Base-by-base conservation (phyloP, 352 stramenopile genomes). In the Pythium aristosporum region DNA sequence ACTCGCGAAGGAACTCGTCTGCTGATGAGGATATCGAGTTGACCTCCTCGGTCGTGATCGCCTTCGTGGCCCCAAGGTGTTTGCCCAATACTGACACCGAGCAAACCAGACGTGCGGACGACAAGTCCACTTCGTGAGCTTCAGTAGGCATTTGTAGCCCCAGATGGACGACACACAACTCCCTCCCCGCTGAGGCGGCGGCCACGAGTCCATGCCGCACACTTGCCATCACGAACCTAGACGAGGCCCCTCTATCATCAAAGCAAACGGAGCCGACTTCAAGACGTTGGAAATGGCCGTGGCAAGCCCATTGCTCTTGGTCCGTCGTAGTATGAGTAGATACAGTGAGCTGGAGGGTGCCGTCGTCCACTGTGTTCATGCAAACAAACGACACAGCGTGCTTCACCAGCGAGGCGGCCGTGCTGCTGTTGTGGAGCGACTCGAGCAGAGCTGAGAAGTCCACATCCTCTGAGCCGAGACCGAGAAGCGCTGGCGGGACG, bases 401-500 rank as follows among this genome's bases (percentile, higher is more conserved):
- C 20, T 47, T 44, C 5, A 74, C 23, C 23, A 73, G 5, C 11
- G 57, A 42, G 25, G 54, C 50, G 11, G 30, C 46, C 13, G 39
- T 61, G 10, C 23, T 20, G 11, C 36, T 21, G 23, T 42, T 21
- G 23, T 36, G 18, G 8, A 71, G 18, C 18, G 51, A 53, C 0
- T 49, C 44, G 13, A 71, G 30, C 12, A 53, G 23, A 23, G 28
- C 13, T 9, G 25, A 25, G 9, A 25, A 32, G 11, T 13, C 30
- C 2, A 37, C 11, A 28, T 64, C 61, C 1, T 43, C 20, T 8
- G 51, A 37, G 1, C 42, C 18, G 6, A 72, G 20, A 21, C 71
- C 73, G 8, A 81, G 46, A 18, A 72, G 21, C 4, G 66, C 23
- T 18, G 34, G 61, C 15, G 36, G 28, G 1, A 84, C 16, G 8